Conservation (phyloP, 2,329 filamentous ascomycete genomes). For the Sporothrix pseudoabietina region DNA sequence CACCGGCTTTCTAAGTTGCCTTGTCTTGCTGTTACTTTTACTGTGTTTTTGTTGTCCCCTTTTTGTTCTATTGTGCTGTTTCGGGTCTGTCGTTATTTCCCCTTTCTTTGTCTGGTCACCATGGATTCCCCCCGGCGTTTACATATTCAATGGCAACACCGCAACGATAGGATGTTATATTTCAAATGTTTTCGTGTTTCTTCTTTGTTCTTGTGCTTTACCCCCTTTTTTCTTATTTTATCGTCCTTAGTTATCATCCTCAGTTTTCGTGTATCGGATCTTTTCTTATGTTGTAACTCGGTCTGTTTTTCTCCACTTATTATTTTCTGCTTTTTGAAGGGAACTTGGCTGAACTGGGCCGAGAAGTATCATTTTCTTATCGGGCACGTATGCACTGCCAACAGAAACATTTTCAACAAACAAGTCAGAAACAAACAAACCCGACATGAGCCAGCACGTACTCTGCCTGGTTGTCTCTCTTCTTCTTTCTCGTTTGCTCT, state of each 20-base stretch:
- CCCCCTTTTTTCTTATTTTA: not conserved
- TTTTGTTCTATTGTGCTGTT: not conserved
- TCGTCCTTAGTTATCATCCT: not conserved
- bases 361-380: not conserved
- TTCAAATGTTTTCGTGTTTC: not conserved
- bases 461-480: not conserved
- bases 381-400: too few relatives aligned
- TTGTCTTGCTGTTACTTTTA: not conserved
- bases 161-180: not conserved
- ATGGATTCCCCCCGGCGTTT: not conserved
- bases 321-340: not conserved
- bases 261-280: not conserved
- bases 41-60: not conserved
- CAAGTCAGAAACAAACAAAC: not conserved
- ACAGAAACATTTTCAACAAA: slow-evolving; percentile 10
- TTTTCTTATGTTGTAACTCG: not conserved
- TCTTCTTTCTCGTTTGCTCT: not conserved
- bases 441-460: not conserved
- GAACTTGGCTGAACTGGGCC: not conserved
- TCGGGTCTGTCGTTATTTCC: not conserved
- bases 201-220: not conserved
- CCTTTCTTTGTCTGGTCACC: not conserved
- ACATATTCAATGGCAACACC: not conserved
- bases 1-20: slow-evolving; percentile 40
- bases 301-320: not conserved